Evolutionary conservation across 2,329 filamentous ascomycete genomes (phyloP).

Genomic region (Neoascochyta sp.): DNA sequence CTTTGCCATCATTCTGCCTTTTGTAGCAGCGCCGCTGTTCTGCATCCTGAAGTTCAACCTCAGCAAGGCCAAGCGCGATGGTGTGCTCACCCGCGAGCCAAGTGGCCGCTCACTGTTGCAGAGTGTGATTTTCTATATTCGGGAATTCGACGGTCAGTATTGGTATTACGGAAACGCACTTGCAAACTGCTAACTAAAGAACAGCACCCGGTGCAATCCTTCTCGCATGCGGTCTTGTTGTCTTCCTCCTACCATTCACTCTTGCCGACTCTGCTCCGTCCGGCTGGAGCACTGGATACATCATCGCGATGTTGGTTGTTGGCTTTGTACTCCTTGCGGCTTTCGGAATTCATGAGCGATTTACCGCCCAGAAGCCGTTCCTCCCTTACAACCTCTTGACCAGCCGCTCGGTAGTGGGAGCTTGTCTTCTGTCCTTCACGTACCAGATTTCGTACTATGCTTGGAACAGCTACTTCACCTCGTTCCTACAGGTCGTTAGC

Average conservation of each 20-base stretch:
- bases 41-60: slow-evolving; percentile 49
- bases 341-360: slow-evolving; percentile 54
- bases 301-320: slow-evolving; percentile 50
- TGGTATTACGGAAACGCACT: neutral
- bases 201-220: slow-evolving; percentile 46
- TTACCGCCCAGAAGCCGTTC: slow-evolving; percentile 46
- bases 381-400: slow-evolving; percentile 58
- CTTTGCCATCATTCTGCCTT: slow-evolving; percentile 61
- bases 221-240: slow-evolving; percentile 44
- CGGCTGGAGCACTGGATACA: slow-evolving; percentile 50
- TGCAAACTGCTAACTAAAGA: neutral
- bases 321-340: slow-evolving; percentile 48
- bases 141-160: slow-evolving; percentile 46
- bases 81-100: slow-evolving; percentile 48
- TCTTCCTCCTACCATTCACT: slow-evolving; percentile 51
- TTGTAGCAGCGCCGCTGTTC: slow-evolving; percentile 57
- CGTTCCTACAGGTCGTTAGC: slow-evolving; percentile 38
- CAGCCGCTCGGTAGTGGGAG: slow-evolving; percentile 59
- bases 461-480: slow-evolving; percentile 39
- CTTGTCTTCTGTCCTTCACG: slow-evolving; percentile 55
- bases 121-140: slow-evolving; percentile 39
- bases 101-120: slow-evolving; percentile 44
- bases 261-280: slow-evolving; percentile 47
- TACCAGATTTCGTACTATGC: slow-evolving; percentile 47
- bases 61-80: slow-evolving; percentile 53